These are phyloP conservation scores for Friedmanniomyces endolithicus DNA, from an alignment of 495 filamentous ascomycete species.

Conservation along the genomic window DNA sequence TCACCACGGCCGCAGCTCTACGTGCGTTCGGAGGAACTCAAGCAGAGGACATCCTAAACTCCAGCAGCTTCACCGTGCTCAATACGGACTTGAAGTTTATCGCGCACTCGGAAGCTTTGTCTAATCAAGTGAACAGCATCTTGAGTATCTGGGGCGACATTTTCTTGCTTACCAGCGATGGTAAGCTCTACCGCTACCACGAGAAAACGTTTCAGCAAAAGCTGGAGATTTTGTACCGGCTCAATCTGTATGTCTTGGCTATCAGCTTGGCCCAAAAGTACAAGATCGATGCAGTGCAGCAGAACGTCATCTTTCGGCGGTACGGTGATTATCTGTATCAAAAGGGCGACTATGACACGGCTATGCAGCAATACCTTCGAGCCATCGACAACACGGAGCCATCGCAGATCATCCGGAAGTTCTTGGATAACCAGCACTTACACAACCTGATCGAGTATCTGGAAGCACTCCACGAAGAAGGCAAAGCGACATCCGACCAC, in stretches of 20 bases:
- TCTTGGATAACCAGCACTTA: conserved; percentile 89
- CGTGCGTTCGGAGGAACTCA: conserved; percentile 55
- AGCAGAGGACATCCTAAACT: conserved; percentile 63
- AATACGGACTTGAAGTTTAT: conserved; percentile 86
- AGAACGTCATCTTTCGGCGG: conserved; percentile 82
- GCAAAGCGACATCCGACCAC: conserved; percentile 88
- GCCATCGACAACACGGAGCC: conserved; percentile 92
- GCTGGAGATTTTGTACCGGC: conserved; percentile 84
- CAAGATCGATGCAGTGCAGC: conserved; percentile 61
- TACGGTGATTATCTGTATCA: conserved; percentile 96
- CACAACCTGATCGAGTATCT: conserved; percentile 96
- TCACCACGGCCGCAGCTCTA: conserved; percentile 38
- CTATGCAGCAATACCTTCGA: conserved; percentile 95
- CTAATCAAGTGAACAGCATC: conserved; percentile 63
- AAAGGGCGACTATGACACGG: conserved; percentile 85
- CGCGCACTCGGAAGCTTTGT: conserved; percentile 72
- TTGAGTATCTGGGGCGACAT: conserved; percentile 87
- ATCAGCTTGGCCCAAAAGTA: conserved; percentile 89
- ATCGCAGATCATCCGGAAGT: conserved; percentile 90
- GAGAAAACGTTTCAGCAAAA: conserved; percentile 84
- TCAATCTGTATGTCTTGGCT: conserved; percentile 81
- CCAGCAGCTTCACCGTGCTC: conserved; percentile 72
- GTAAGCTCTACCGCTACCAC: conserved; percentile 84
- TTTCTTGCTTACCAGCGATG: conserved; percentile 75
- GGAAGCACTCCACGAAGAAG: conserved; percentile 89